Conservation (phyloP, 768 basidiomycete species). For the Cystobasidiopsis lactophilus region DNA sequence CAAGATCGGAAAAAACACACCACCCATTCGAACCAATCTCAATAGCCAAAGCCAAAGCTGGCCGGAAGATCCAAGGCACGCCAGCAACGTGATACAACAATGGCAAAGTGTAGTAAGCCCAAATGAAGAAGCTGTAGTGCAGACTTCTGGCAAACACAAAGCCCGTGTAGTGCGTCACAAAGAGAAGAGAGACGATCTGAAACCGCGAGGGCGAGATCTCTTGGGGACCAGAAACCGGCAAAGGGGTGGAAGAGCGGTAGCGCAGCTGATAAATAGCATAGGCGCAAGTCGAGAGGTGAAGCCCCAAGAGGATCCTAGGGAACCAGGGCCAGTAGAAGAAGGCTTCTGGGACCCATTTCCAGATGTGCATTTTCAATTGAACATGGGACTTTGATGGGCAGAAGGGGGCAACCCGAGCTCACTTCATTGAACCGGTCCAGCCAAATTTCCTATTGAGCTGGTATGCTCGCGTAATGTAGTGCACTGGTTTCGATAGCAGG, state of each 20-base stretch:
- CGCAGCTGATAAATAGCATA: background rate
- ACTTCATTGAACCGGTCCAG: background rate
- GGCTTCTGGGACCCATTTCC: background rate
- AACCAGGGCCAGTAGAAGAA: background rate
- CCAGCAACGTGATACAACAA: background rate
- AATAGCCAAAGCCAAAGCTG: background rate
- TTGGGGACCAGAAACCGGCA: background rate
- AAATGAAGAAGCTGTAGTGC: background rate
- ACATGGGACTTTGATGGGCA: background rate
- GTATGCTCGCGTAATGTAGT: background rate
- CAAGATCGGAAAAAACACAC: too few relatives aligned
- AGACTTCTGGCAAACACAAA: background rate
- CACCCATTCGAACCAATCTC: background rate
- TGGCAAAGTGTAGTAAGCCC: background rate
- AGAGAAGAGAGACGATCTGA: background rate
- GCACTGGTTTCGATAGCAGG: background rate
- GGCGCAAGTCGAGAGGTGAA: background rate
- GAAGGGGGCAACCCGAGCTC: background rate
- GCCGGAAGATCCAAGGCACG: background rate
- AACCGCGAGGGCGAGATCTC: background rate
- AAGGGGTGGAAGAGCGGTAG: background rate
- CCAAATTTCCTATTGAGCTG: background rate
- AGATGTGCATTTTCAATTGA: too few relatives aligned
- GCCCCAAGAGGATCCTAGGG: background rate
- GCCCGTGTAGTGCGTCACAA: background rate